A percentile compares a stretch with the other conserved stretches of the same genome.
These are phyloP conservation scores for Silene vulgaris DNA, from an alignment of 179 eudicot genomes.

Conservation along the genomic window DNA sequence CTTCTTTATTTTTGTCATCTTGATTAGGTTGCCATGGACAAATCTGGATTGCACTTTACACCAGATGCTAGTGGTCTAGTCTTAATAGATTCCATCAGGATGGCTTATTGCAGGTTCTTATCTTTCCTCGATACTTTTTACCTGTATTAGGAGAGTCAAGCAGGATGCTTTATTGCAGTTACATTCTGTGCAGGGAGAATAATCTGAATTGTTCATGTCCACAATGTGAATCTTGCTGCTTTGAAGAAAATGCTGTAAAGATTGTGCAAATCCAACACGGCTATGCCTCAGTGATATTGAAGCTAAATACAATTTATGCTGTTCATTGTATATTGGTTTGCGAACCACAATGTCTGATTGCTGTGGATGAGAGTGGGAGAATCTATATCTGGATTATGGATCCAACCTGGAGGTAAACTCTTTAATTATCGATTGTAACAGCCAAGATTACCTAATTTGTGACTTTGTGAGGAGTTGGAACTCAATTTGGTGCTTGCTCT, in stretches of 20 bases:
- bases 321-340: constrained; percentile 66
- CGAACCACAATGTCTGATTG: constrained; percentile 65
- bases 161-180: constrained; percentile 61
- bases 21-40: constrained; percentile 56
- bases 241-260: constrained; percentile 64
- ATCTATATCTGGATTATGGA: constrained; percentile 87
- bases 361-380: constrained; percentile 75
- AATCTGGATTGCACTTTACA: constrained; percentile 60
- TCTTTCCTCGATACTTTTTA: neutral
- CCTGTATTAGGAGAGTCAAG: constrained; percentile 50
- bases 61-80: constrained; percentile 71
- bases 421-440: neutral
- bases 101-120: constrained; percentile 74
- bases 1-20: constrained; percentile 17
- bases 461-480: neutral
- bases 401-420: constrained; percentile 75
- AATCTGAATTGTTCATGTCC: constrained; percentile 58
- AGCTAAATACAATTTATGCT: constrained; percentile 45
- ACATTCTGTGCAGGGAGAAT: constrained; percentile 46
- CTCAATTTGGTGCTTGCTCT: neutral
- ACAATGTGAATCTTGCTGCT: constrained; percentile 49
- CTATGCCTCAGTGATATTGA: constrained; percentile 49
- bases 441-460: neutral
- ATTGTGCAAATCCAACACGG: constrained; percentile 69
- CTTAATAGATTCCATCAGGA: constrained; percentile 51